Percentiles rank a stretch among this genome's conserved stretches.
Evolutionary conservation across 768 basidiomycete genomes (phyloP).

Genomic region (Suillus weaverae): DNA sequence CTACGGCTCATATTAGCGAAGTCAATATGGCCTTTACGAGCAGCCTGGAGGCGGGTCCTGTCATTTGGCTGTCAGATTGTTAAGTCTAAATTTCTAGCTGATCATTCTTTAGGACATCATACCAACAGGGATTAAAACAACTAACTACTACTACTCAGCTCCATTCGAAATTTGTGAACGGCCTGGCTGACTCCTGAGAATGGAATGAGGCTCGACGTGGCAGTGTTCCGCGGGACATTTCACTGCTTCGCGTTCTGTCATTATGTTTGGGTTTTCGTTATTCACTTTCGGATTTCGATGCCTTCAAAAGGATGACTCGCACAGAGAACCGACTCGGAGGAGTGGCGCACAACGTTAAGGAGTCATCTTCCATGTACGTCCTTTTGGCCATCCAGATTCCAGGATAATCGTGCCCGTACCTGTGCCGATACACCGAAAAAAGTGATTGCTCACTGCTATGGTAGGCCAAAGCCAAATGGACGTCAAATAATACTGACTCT

Average conservation of each 20-base stretch:
- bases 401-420: background rate
- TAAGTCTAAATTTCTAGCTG: background rate
- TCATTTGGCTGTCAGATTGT: background rate
- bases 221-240: background rate
- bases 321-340: background rate
- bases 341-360: background rate
- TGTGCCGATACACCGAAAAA: background rate
- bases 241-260: background rate
- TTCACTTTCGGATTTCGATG: background rate
- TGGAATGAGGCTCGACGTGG: background rate
- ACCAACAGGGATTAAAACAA: background rate
- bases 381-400: background rate
- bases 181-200: background rate
- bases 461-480: background rate
- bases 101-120: background rate
- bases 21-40: background rate
- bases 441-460: background rate
- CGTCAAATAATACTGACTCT: background rate
- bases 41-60: background rate
- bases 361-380: background rate
- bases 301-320: background rate
- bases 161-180: background rate
- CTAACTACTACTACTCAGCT: background rate
- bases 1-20: background rate
- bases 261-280: background rate